Base-by-base conservation (phyloP, 2,329 filamentous ascomycete genomes). In the Rhynchosporium graminicola region DNA sequence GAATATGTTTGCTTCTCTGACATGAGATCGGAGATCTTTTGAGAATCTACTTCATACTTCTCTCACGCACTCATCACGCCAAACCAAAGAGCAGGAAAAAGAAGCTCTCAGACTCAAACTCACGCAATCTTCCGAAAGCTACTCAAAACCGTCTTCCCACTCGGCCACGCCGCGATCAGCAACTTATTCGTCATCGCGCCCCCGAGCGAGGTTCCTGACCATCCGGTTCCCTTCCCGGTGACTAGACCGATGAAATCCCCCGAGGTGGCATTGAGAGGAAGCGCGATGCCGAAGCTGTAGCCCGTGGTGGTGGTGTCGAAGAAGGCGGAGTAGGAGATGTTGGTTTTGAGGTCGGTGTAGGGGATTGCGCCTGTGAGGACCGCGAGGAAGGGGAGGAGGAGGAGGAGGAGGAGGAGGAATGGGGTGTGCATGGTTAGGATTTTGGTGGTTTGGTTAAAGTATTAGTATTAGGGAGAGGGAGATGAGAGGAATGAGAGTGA, bases 181-280 rank as follows among this genome's bases (percentile, higher is more conserved):
- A 84, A 76, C 45, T 79, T 76, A 28, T 66, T 63, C 47, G 77
- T 67, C 82, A 84, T 84, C 31, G 72, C 69, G 3, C 79, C 78
- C 8, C 77, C 76, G 36, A 83, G 72, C 26, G 77, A 79, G 29
- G 82, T 75, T 62, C 79, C 82, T 55, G 77, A 79, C 77, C 80
- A 85, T 64, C 81, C 80, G 36, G 71, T 73, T 3, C 76, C 76
- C 60, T 79, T 76, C 3, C 63, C 64, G 1, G 83, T 78, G 50
- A 86, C 76, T 69, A 84, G 80, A 7, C 79, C 80, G 63, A 86
- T 83, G 66, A 85, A 79, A 71, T 86, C 83, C 10, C 77, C 77
- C 9, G 33, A 36, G 0, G 73, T 76, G 13, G 79, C 72, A 10
- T 74, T 78, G 63, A 81, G 76, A 1, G 83, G 82, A 2, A 84